A percentile compares a stretch with the other conserved stretches of the same genome.
Conservation (phyloP, 495 filamentous ascomycete genomes). For the Penicillium cosmopolitanum region DNA sequence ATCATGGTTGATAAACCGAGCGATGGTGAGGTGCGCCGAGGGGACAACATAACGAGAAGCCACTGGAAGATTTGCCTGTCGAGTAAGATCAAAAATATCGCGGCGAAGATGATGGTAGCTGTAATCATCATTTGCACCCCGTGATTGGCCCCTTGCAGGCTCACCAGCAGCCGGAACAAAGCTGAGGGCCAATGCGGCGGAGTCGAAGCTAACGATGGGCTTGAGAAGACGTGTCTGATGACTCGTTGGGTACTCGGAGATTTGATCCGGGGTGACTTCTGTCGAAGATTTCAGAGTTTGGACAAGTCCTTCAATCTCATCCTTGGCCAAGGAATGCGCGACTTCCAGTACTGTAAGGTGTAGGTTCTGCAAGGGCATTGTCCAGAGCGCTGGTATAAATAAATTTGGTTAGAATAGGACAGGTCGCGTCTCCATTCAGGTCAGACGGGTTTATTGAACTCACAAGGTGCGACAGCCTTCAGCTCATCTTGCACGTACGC, state of each 20-base stretch:
- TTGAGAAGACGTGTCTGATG: constrained; percentile 71
- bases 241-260: constrained; percentile 60
- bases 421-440: background rate
- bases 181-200: constrained; percentile 75
- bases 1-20: constrained; percentile 65
- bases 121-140: constrained; percentile 41
- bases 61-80: constrained; percentile 58
- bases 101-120: constrained; percentile 85
- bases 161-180: constrained; percentile 75
- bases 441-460: constrained; percentile 24
- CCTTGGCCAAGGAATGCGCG: constrained; percentile 25
- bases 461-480: constrained; percentile 63
- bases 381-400: constrained; percentile 68
- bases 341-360: constrained; percentile 66
- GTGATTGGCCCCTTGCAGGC: constrained; percentile 13
- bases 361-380: constrained; percentile 74
- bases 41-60: constrained; percentile 78
- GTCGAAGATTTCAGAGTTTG: constrained; percentile 48
- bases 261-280: constrained; percentile 37
- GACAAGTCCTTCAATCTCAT: constrained; percentile 22
- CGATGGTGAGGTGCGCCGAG: constrained; percentile 81
- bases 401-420: background rate
- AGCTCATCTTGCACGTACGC: constrained; percentile 64
- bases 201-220: constrained; percentile 78
- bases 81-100: constrained; percentile 65